Evolutionary conservation across 495 filamentous ascomycete species (phyloP), one percentile per base, ranked within the genome.

Genomic region (Daldinia decipiens): DNA sequence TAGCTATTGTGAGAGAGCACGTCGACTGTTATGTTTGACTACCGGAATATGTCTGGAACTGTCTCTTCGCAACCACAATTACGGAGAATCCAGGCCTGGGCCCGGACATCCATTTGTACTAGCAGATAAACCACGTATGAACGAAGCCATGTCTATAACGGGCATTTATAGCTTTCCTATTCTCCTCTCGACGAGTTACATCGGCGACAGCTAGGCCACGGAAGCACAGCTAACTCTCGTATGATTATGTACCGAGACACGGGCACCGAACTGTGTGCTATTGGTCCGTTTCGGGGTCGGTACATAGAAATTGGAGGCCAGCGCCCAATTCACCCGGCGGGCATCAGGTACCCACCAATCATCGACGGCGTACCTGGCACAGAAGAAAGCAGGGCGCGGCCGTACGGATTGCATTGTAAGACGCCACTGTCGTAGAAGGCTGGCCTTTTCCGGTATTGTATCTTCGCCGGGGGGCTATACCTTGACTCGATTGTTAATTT

Each of bases 191-290:
- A 31, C 5, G 32, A 51, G 50, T 57, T 65, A 51, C 57, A 65
- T 57, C 57, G 55, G 55, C 39, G 29, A 63, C 26, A 13, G 26
- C n/a, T 40, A 54, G 39, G 52, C 40, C 36, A 58, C 38, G 68
- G 52, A 52, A 38, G 31, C 36, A 67, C 38, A 31, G 29, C 4
- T 53, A 67, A 50, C 24, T 56, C 60, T 72, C 70, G 70, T 39
- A 64, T 19, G 5, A 68, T 56, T n/a, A 72, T 68, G 57, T 11
- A 51, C 70, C 70, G 70, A 72, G 53, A 15, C 54, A 45, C 39
- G 26, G n/a, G 50, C 32, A 34, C 40, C 38, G 15, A 24, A 31
- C 19, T 24, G 47, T 39, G 24, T 19, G 50, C 64, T 47, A 72
- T 72, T 64, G 65, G 70, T 43, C 27, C 15, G 36, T 32, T 50